Conservation (phyloP, 768 basidiomycete genomes). For the Hygrocybe coccinea region DNA sequence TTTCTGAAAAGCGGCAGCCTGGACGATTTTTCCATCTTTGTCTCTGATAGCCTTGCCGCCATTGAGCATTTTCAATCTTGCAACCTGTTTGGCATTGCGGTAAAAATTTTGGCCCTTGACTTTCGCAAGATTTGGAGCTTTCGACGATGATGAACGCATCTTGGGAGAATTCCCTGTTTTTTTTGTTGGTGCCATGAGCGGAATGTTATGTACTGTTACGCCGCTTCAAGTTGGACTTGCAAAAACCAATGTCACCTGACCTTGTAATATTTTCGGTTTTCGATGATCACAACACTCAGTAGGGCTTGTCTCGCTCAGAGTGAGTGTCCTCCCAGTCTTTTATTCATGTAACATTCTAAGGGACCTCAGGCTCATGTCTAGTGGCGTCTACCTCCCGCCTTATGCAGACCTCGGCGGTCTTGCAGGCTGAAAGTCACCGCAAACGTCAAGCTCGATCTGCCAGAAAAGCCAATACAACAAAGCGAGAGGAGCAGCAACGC, state of each 20-base stretch:
- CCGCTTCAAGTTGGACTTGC: no score
- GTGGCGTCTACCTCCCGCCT: conserved; percentile 37
- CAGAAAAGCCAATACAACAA: conserved; percentile 42
- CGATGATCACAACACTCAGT: no score
- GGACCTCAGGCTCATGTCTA: conserved; percentile 31
- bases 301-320: conserved; percentile 26
- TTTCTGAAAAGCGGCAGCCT: conserved; percentile 94
- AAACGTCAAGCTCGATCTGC: conserved; percentile 34
- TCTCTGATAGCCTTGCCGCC: conserved; percentile 90
- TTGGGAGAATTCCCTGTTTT: conserved; percentile 17
- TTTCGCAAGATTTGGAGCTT: conserved; percentile 52
- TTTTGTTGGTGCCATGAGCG: conserved; percentile 3
- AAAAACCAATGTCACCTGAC: no score
- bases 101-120: conserved; percentile 98
- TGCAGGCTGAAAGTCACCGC: conserved; percentile 29
- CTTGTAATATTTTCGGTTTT: no score
- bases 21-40: conserved; percentile 84
- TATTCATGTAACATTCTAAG: background rate
- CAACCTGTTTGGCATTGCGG: conserved; percentile 87
- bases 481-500: conserved; percentile 40
- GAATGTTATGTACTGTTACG: no score
- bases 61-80: conserved; percentile 84
- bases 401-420: conserved; percentile 47
- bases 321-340: conserved; percentile 10
- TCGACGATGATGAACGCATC: conserved; percentile 32